Conservation (phyloP, 805 yeast genomes). For the Yamadazyma kitorensis region DNA sequence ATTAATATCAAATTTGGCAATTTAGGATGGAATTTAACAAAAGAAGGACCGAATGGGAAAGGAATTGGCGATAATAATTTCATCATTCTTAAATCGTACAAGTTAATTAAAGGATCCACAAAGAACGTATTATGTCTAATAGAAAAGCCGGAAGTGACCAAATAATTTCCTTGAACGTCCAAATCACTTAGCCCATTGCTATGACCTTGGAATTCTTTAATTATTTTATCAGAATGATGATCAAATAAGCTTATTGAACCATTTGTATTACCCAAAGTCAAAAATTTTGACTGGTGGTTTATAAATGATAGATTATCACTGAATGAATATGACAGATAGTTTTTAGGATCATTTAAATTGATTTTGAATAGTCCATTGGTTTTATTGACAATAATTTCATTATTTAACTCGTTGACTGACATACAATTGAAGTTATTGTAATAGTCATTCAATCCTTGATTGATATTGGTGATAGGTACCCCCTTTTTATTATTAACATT, state of each 20-base stretch:
- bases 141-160: conserved; percentile 81
- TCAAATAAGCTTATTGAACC: conserved; percentile 68
- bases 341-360: conserved; percentile 30
- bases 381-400: conserved; percentile 26
- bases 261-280: conserved; percentile 55
- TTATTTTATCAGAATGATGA: conserved; percentile 43
- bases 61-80: conserved; percentile 75
- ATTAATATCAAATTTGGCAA: conserved; percentile 73
- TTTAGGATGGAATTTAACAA: conserved; percentile 82
- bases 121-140: conserved; percentile 41
- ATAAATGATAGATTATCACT: conserved; percentile 45
- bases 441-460: conserved; percentile 9
- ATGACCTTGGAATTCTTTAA: conserved; percentile 58
- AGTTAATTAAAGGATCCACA: conserved; percentile 76
- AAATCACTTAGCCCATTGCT: conserved; percentile 61
- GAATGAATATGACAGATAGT: conserved; percentile 32
- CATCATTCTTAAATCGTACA: conserved; percentile 75
- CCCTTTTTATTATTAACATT: conserved; percentile 37
- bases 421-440: conserved; percentile 12
- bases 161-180: conserved; percentile 60
- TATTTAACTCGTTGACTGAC: conserved; percentile 19
- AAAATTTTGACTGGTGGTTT: conserved; percentile 44
- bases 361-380: conserved; percentile 25
- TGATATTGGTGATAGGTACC: conserved; percentile 16
- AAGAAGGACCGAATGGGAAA: conserved; percentile 86